Percentiles rank a stretch among this genome's conserved stretches.
Conservation (phyloP, 768 basidiomycete genomes). For the Infundibulicybe gibba region DNA sequence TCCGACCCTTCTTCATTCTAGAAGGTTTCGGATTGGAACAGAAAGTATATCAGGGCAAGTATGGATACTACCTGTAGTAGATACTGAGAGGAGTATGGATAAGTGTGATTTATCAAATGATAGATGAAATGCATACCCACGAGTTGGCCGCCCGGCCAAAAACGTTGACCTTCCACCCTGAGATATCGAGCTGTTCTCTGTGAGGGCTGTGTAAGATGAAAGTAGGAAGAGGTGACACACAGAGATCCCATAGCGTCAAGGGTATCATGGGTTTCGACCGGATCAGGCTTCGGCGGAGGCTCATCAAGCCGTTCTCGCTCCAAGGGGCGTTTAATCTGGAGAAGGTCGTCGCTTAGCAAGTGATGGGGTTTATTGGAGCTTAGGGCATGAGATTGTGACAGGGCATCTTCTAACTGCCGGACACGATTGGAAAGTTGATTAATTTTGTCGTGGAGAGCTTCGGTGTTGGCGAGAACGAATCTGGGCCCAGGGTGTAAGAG, state of each 20-base stretch:
- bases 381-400: conserved; percentile 46
- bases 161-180: conserved; percentile 61
- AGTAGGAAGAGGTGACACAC: conserved; percentile 29
- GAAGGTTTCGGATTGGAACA: conserved; percentile 1
- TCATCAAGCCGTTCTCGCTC: conserved; percentile 52
- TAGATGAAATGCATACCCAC: conserved; percentile 43
- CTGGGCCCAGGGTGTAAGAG: conserved; percentile 23
- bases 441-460: conserved; percentile 68
- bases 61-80: conserved; percentile 51
- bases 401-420: conserved; percentile 66
- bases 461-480: conserved; percentile 71
- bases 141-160: conserved; percentile 66
- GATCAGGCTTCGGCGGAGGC: conserved; percentile 31
- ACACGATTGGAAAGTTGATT: conserved; percentile 55
- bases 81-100: conserved; percentile 36
- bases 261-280: conserved; percentile 47
- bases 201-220: conserved; percentile 11
- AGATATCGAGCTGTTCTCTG: conserved; percentile 49
- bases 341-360: conserved; percentile 55
- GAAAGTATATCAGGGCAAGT: background rate
- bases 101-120: conserved; percentile 10
- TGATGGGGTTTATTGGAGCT: conserved; percentile 51
- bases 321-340: conserved; percentile 64
- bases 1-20: conserved; percentile 60
- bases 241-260: conserved; percentile 65